Conservation (phyloP, 106 monocot species). For the Narthecium ossifragum region DNA sequence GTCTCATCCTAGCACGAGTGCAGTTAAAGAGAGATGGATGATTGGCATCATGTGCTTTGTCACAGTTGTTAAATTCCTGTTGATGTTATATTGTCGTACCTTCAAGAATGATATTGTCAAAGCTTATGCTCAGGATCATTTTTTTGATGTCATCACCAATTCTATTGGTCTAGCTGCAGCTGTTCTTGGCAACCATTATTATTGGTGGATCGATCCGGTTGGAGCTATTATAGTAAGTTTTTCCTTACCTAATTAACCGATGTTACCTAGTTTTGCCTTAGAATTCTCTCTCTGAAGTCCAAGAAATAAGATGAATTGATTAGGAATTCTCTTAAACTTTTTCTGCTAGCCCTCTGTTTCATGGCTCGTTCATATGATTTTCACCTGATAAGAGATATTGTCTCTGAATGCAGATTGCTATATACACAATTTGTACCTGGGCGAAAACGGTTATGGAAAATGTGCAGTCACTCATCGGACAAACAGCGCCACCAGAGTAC, state of each 20-base stretch:
- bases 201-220: slow-evolving; percentile 82
- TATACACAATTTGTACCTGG: slow-evolving; percentile 41
- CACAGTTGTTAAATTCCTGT: slow-evolving; percentile 54
- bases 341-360: too few species aligned
- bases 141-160: slow-evolving; percentile 92
- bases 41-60: slow-evolving; percentile 72
- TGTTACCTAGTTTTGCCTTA: not conserved
- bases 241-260: not conserved
- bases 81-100: slow-evolving; percentile 69
- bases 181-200: slow-evolving; percentile 41
- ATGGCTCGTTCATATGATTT: too few species aligned
- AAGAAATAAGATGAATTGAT: not conserved
- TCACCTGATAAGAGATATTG: too few species aligned
- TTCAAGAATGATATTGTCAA: slow-evolving; percentile 76
- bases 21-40: slow-evolving; percentile 54
- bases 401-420: slow-evolving; percentile 29
- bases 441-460: slow-evolving; percentile 36
- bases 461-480: slow-evolving; percentile 30
- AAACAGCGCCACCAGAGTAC: slow-evolving; percentile 33
- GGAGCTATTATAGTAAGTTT: slow-evolving; percentile 72
- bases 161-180: slow-evolving; percentile 60
- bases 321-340: not conserved
- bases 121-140: slow-evolving; percentile 89
- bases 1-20: slow-evolving; percentile 32
- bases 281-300: not conserved